Conservation (phyloP, 148 eudicot species). For the Diospyros lotus region DNA sequence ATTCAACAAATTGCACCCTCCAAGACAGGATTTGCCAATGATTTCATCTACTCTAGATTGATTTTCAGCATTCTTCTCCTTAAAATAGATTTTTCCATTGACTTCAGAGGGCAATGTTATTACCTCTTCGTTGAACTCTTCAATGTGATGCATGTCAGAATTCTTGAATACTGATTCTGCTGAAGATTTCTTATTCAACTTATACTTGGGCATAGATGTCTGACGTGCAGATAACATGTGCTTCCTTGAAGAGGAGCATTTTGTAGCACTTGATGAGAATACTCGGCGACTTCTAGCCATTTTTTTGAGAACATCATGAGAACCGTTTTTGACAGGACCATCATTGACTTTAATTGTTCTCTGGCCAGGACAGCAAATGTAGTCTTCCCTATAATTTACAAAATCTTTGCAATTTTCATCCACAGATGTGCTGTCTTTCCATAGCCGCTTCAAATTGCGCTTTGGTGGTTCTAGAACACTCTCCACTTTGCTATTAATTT, state of each 20-base stretch:
- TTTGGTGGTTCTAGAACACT: conserved; percentile 11
- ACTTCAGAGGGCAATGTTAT: conserved; percentile 16
- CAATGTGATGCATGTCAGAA: conserved; percentile 10
- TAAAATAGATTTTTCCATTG: conserved; percentile 11
- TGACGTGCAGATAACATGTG: conserved; percentile 15
- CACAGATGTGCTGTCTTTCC: conserved; percentile 18
- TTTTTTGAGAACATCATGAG: conserved; percentile 5
- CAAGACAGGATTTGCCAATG: conserved; percentile 9
- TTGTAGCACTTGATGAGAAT: conserved; percentile 24
- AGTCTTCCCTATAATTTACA: conserved; percentile 9
- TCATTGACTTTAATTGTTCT: conserved; percentile 20
- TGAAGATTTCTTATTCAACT: conserved; percentile 11
- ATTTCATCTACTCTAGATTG: conserved; percentile 11
- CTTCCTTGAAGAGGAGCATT: conserved; percentile 23
- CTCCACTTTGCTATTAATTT: conserved; percentile 16
- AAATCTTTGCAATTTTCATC: conserved; percentile 15
- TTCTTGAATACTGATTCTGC: conserved; percentile 11
- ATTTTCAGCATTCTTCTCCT: conserved; percentile 13
- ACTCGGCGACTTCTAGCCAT: conserved; percentile 11
- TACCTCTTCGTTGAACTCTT: conserved; percentile 19
- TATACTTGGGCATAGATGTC: conserved; percentile 22
- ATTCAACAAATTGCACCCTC: conserved; percentile 21
- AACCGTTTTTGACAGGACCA: conserved; percentile 15
- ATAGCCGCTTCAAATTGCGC: conserved; percentile 21
- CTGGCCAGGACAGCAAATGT: conserved; percentile 4